Percentiles rank a stretch among this genome's conserved stretches.
These are phyloP conservation scores for Carex kokanica DNA, from an alignment of 176 grass and related monocot species.

Conservation along the genomic window DNA sequence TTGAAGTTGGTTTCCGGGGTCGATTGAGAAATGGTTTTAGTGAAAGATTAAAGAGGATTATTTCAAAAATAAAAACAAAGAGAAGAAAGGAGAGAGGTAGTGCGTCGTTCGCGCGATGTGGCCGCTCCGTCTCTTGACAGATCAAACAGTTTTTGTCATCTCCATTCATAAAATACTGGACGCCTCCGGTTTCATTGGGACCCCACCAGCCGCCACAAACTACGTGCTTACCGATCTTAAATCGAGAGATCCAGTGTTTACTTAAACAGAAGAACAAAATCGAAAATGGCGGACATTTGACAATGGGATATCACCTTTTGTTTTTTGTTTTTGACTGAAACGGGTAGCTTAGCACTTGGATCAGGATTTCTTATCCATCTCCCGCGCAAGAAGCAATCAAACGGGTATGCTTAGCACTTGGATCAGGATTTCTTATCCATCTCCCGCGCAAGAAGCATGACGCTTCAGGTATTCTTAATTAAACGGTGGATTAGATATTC, in stretches of 20 bases:
- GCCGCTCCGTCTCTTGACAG: background rate
- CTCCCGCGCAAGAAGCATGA: too few relatives aligned
- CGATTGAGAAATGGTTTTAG: slow-evolving; percentile 14
- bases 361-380: background rate
- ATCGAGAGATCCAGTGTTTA: background rate
- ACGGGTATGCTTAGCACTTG: too few relatives aligned
- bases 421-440: too few relatives aligned
- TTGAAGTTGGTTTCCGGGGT: background rate
- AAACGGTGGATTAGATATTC: too few relatives aligned
- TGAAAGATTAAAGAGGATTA: slow-evolving; percentile 3
- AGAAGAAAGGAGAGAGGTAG: slow-evolving; percentile 9
- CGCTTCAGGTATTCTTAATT: too few relatives aligned
- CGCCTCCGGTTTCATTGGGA: background rate
- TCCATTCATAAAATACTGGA: background rate
- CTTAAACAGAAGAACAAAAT: background rate
- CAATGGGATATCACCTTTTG: background rate
- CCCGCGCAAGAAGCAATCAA: too few relatives aligned
- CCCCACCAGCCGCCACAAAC: background rate
- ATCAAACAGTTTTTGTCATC: background rate
- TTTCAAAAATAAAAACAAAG: background rate
- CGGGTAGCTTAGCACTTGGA: background rate
- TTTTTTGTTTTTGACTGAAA: background rate
- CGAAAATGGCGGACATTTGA: slow-evolving; percentile 8
- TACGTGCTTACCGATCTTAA: background rate
- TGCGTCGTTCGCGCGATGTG: slow-evolving; percentile 28